These are phyloP conservation scores for Medicago ruthenica DNA, from an alignment of 306 rosid species.

Conservation along the genomic window DNA sequence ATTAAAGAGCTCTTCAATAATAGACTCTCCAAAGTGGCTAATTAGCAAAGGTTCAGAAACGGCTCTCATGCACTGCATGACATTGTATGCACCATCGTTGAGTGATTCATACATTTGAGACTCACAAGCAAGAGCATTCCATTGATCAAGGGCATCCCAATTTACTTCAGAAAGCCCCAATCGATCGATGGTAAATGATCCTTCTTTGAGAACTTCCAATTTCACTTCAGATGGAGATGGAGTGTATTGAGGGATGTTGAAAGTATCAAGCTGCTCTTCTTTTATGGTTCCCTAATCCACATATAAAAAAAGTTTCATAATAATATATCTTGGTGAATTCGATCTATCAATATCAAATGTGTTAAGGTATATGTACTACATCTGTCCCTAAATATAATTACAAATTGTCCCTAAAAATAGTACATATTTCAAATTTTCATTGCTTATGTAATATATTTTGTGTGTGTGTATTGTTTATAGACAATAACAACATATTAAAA, in stretches of 20 bases:
- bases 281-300: conserved; percentile 36
- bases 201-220: conserved; percentile 44
- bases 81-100: conserved; percentile 35
- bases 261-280: conserved; percentile 47
- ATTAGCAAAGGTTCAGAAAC: conserved; percentile 48
- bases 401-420: too few relatives aligned
- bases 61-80: conserved; percentile 51
- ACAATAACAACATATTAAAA: too few relatives aligned
- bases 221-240: conserved; percentile 54
- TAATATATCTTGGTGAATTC: too few relatives aligned
- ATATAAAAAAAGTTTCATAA: not conserved
- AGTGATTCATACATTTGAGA: not conserved
- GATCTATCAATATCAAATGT: too few relatives aligned
- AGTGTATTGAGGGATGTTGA: conserved; percentile 53
- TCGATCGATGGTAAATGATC: conserved; percentile 41
- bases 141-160: conserved; percentile 37
- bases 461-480: too few relatives aligned
- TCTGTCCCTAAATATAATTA: too few relatives aligned
- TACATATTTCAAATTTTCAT: too few relatives aligned
- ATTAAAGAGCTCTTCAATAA: conserved; percentile 50
- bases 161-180: conserved; percentile 43
- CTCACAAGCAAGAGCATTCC: not conserved
- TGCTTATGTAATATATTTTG: too few relatives aligned
- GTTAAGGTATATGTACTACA: too few relatives aligned
- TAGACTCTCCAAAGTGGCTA: conserved; percentile 54